Evolutionary conservation across 2,329 filamentous ascomycete genomes (phyloP).

Genomic region (Nannizzia gypsea): DNA sequence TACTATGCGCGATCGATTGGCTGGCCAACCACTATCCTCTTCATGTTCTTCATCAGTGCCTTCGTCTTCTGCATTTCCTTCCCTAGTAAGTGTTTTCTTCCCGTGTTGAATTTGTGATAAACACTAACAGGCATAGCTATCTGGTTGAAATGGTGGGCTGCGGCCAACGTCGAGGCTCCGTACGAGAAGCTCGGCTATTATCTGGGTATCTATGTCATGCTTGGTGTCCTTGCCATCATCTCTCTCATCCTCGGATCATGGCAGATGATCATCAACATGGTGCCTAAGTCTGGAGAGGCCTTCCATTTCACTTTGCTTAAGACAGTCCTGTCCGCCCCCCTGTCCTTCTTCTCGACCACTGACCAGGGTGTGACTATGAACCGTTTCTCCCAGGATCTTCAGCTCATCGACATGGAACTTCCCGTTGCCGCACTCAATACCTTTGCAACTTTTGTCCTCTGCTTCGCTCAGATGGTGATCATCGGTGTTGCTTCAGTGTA

Average conservation of each 20-base stretch:
- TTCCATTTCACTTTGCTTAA: slow-evolving; percentile 40
- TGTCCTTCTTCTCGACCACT: slow-evolving; percentile 33
- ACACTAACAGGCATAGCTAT: slow-evolving; percentile 19
- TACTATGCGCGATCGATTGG: slow-evolving; percentile 32
- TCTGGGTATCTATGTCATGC: slow-evolving; percentile 30
- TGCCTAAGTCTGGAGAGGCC: slow-evolving; percentile 40
- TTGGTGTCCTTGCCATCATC: slow-evolving; percentile 28
- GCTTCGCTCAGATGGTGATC: slow-evolving; percentile 27
- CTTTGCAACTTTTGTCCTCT: slow-evolving; percentile 25
- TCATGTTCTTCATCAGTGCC: slow-evolving; percentile 27
- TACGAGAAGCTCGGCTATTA: slow-evolving; percentile 26
- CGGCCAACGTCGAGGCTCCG: slow-evolving; percentile 26
- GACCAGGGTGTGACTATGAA: slow-evolving; percentile 34
- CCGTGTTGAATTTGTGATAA: no score
- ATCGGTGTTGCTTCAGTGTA: slow-evolving; percentile 32
- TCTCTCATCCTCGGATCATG: slow-evolving; percentile 29
- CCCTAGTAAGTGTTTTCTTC: slow-evolving; percentile 21
- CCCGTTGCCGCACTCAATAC: slow-evolving; percentile 32
- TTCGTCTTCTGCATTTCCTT: slow-evolving; percentile 34
- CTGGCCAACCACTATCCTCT: slow-evolving; percentile 25
- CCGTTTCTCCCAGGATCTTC: slow-evolving; percentile 36
- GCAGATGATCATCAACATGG: slow-evolving; percentile 43
- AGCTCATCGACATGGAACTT: slow-evolving; percentile 35
- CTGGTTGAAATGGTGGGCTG: slow-evolving; percentile 34
- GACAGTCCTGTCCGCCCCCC: slow-evolving; percentile 38